Evolutionary conservation across 805 yeast genomes (phyloP).

Genomic region (Hemisphaericaspora nanyangensis): DNA sequence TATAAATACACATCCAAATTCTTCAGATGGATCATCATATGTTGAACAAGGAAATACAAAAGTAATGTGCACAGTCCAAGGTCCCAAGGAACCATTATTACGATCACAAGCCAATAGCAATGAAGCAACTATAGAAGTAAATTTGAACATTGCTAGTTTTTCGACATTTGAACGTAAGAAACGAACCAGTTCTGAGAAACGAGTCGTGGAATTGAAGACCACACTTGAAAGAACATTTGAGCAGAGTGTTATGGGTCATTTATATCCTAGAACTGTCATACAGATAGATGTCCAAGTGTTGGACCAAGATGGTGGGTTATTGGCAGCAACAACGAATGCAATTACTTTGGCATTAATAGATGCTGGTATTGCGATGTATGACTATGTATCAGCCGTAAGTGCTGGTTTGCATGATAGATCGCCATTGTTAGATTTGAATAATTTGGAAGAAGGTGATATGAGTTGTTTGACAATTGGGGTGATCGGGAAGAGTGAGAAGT

Average conservation of each 20-base stretch:
- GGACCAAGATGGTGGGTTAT: slow-evolving; percentile 85
- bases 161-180: slow-evolving; percentile 74
- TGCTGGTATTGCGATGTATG: slow-evolving; percentile 93
- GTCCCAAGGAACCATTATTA: slow-evolving; percentile 80
- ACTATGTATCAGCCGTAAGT: slow-evolving; percentile 75
- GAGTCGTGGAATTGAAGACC: slow-evolving; percentile 64
- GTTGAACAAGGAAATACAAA: slow-evolving; percentile 91
- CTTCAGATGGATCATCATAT: slow-evolving; percentile 89
- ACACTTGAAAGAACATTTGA: slow-evolving; percentile 66
- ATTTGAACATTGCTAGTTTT: slow-evolving; percentile 74
- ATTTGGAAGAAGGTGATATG: slow-evolving; percentile 79
- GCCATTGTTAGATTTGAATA: slow-evolving; percentile 78
- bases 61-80: slow-evolving; percentile 78
- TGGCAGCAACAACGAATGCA: slow-evolving; percentile 79
- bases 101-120: slow-evolving; percentile 49
- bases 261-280: slow-evolving; percentile 84
- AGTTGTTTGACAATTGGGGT: slow-evolving; percentile 79
- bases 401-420: slow-evolving; percentile 70
- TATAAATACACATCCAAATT: slow-evolving; percentile 81
- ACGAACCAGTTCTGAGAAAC: slow-evolving; percentile 61
- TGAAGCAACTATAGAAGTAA: slow-evolving; percentile 58
- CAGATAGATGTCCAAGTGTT: slow-evolving; percentile 71
- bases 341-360: slow-evolving; percentile 86
- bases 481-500: slow-evolving; percentile 75
- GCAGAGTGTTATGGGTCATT: slow-evolving; percentile 66